Percentiles rank a stretch among this genome's conserved stretches.
These are phyloP conservation scores for Geoglossum cookeanum DNA, from an alignment of 2,329 filamentous ascomycete species.

Conservation along the genomic window DNA sequence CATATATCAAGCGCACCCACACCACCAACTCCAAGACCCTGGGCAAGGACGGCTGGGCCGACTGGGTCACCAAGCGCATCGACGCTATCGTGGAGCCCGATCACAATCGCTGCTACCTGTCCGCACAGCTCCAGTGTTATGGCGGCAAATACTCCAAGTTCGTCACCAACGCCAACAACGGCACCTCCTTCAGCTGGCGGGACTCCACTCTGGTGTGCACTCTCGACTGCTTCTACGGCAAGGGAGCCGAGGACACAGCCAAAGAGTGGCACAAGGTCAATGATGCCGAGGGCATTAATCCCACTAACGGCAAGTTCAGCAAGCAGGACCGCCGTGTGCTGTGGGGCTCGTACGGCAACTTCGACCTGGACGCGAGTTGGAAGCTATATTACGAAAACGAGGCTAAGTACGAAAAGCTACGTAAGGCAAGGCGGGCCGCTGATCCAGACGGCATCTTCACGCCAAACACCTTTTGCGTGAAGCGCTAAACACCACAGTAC, in stretches of 20 bases:
- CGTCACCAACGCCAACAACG: conserved; percentile 23
- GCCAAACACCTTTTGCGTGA: conserved; percentile 18
- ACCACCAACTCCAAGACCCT: conserved; percentile 25
- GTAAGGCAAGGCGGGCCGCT: conserved; percentile 14
- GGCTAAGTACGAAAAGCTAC: conserved; percentile 19
- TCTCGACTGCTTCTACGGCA: conserved; percentile 27
- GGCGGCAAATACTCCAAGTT: conserved; percentile 27
- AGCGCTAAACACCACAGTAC: no score
- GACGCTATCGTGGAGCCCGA: conserved; percentile 20
- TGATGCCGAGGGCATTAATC: conserved; percentile 16
- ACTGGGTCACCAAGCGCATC: conserved; percentile 21
- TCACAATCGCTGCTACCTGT: conserved; percentile 24
- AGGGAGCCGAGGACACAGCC: conserved; percentile 18
- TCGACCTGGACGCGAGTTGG: conserved; percentile 20
- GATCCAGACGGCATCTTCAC: conserved; percentile 23
- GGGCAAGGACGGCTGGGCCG: conserved; percentile 21
- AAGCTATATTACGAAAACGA: conserved; percentile 19
- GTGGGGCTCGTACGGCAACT: conserved; percentile 24
- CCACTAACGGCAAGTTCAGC: conserved; percentile 17
- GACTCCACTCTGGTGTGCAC: conserved; percentile 23
- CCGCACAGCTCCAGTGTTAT: conserved; percentile 27
- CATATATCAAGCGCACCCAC: conserved; percentile 30
- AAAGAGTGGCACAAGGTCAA: conserved; percentile 26
- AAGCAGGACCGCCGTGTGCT: conserved; percentile 21
- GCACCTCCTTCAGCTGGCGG: conserved; percentile 29